phyloP scores from a whole-genome alignment of 1,284 basidiomycete genomes.

The Flammula alnicola region DNA sequence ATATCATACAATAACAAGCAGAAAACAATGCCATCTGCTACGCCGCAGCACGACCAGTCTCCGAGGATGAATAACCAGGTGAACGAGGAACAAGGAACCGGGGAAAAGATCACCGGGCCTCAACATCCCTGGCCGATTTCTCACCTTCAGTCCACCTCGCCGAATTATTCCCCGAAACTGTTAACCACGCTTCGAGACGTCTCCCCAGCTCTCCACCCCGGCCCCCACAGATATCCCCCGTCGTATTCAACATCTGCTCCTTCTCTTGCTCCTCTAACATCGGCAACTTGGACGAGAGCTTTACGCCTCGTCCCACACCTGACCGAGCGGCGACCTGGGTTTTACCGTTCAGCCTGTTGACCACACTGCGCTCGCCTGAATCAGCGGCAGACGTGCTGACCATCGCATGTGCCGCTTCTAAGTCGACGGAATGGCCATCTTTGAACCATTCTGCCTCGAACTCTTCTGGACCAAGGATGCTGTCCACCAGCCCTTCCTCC shows the following conservation, averaged over 20 bases:
- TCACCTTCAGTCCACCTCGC: conserved; percentile 28
- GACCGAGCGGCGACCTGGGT: neutral
- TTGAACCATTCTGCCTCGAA: conserved; percentile 71
- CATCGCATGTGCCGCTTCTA: conserved; percentile 23
- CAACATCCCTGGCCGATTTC: conserved; percentile 20
- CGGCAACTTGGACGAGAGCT: conserved; percentile 42
- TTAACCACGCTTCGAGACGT: conserved; percentile 73
- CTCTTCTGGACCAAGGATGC: conserved; percentile 73
- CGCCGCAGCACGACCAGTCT: no score
- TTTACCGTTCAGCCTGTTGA: neutral
- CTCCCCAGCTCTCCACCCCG: conserved; percentile 75
- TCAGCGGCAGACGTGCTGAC: conserved; percentile 18
- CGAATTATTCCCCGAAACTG: conserved; percentile 36
- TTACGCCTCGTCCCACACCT: conserved; percentile 16
- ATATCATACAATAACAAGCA: no score
- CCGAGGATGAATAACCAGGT: no score
- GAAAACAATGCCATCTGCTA: no score
- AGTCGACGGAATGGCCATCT: conserved; percentile 32
- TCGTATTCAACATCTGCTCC: conserved; percentile 69
- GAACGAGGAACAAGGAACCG: no score
- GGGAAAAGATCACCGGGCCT: no score
- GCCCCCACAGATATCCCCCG: conserved; percentile 76
- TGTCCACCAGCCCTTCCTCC: conserved; percentile 79
- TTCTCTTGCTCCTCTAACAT: conserved; percentile 63
- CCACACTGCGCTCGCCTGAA: neutral